These are phyloP conservation scores for Phialophora tarda DNA, from an alignment of 2,329 filamentous ascomycete genomes.

Conservation along the genomic window DNA sequence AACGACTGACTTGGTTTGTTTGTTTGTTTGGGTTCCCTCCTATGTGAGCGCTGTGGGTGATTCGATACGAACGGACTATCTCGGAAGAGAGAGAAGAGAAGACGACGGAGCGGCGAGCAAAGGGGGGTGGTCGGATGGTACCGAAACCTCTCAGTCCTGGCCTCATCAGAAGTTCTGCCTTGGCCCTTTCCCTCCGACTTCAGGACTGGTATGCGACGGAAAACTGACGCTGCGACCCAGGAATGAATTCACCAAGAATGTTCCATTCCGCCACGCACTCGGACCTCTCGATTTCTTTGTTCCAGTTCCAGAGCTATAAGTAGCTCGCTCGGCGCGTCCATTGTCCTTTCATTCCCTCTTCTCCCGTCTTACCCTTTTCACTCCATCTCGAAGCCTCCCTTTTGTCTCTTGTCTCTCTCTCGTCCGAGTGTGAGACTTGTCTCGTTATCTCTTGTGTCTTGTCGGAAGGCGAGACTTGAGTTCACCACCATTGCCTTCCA, in stretches of 20 bases:
- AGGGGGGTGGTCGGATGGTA: too few relatives aligned
- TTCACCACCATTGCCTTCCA: conserved; percentile 12
- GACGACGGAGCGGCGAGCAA: too few relatives aligned
- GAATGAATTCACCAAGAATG: conserved; percentile 6
- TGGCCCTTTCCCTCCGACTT: background rate
- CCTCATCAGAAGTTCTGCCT: conserved; percentile 3
- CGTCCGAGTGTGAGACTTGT: too few relatives aligned
- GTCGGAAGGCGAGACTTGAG: conserved; percentile 19
- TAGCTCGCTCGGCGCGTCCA: conserved; percentile 11
- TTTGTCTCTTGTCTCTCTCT: background rate
- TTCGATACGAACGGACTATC: too few relatives aligned
- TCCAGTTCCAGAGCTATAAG: conserved; percentile 15
- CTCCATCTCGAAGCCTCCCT: conserved; percentile 12
- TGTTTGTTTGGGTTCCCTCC: too few relatives aligned
- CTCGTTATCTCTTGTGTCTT: background rate
- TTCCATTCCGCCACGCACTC: conserved; percentile 16
- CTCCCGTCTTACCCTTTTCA: background rate
- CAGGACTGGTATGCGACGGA: background rate
- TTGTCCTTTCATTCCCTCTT: conserved; percentile 7
- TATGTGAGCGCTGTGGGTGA: too few relatives aligned
- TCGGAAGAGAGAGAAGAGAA: too few relatives aligned
- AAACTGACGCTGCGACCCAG: background rate
- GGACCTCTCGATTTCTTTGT: conserved; percentile 10
- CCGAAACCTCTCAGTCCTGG: background rate
- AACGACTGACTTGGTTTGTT: too few relatives aligned